Conservation (phyloP, 257 asterid genomes). For the Gentiana macrophylla region DNA sequence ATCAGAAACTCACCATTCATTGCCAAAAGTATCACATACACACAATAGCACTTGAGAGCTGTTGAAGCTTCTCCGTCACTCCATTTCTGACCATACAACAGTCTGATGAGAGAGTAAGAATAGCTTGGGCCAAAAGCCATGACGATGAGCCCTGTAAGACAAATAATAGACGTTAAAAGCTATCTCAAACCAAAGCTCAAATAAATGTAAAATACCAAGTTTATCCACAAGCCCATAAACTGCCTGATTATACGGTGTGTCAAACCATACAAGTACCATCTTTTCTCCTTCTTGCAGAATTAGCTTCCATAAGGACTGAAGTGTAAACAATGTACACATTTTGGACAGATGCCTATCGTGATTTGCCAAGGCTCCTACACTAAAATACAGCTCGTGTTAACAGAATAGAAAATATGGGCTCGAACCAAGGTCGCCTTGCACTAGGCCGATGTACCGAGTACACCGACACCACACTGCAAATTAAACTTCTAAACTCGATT, state of each 20-base stretch:
- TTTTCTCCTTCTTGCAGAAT: constrained; percentile 99
- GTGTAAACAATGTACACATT: constrained; percentile 73
- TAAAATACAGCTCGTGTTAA: constrained; percentile 22
- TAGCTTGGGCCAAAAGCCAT: constrained; percentile 93
- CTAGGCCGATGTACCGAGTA: too few relatives aligned
- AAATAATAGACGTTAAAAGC: constrained; percentile 10
- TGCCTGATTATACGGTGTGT: constrained; percentile 97
- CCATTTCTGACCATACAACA: constrained; percentile 89
- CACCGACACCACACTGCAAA: too few relatives aligned
- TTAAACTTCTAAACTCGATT: too few relatives aligned
- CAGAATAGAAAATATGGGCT: too few relatives aligned
- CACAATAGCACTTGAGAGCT: constrained; percentile 68
- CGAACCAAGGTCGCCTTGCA: too few relatives aligned
- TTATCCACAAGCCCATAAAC: constrained; percentile 95
- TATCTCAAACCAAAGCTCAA: background rate
- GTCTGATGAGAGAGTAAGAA: constrained; percentile 83
- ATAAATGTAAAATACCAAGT: constrained; percentile 39
- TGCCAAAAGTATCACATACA: too few relatives aligned
- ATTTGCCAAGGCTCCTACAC: constrained; percentile 39
- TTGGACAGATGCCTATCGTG: constrained; percentile 62
- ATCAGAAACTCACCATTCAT: too few relatives aligned
- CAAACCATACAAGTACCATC: constrained; percentile 91
- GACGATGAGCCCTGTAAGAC: constrained; percentile 57
- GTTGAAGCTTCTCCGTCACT: constrained; percentile 97
- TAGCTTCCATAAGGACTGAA: constrained; percentile 81